phyloP scores from a whole-genome alignment of 2,329 filamentous ascomycete genomes.

The Stagonosporopsis cucurbitacearum region DNA sequence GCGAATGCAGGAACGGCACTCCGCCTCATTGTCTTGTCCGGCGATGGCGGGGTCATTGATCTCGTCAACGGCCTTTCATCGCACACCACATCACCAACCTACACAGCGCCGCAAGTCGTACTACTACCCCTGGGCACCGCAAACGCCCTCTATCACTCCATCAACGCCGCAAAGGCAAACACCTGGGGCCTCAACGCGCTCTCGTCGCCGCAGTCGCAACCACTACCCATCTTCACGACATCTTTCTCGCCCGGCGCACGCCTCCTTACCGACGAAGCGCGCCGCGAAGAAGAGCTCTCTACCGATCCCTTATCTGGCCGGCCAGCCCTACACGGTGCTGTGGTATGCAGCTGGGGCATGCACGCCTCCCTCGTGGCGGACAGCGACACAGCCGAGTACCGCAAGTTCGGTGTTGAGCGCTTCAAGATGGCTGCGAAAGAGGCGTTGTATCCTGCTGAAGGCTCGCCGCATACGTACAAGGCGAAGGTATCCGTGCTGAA shows the following conservation, averaged over 20 bases:
- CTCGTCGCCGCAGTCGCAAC: constrained; percentile 40
- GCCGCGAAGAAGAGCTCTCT: constrained; percentile 49
- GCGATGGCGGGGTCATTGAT: constrained; percentile 87
- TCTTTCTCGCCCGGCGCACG: constrained; percentile 55
- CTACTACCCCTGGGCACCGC: constrained; percentile 61
- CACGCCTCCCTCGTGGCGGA: constrained; percentile 90
- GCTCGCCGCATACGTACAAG: constrained; percentile 63
- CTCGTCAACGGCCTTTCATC: constrained; percentile 71
- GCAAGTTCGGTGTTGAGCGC: constrained; percentile 75
- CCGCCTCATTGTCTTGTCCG: constrained; percentile 77
- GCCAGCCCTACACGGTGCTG: constrained; percentile 67
- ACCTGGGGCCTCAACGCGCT: constrained; percentile 53
- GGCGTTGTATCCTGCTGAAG: constrained; percentile 67
- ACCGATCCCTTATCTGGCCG: constrained; percentile 26
- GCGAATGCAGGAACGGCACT: constrained; percentile 54
- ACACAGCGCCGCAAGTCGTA: constrained; percentile 61
- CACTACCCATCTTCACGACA: constrained; percentile 53
- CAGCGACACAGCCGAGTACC: constrained; percentile 83
- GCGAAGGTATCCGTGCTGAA: constrained; percentile 58
- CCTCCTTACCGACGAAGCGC: constrained; percentile 53
- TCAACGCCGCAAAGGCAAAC: constrained; percentile 46
- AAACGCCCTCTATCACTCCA: constrained; percentile 58
- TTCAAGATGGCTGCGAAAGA: constrained; percentile 86
- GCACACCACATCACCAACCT: constrained; percentile 30
- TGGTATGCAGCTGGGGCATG: constrained; percentile 89